A percentile compares a stretch with the other conserved stretches of the same genome.
phyloP scores from a whole-genome alignment of 73 alveolate species.

The Durusdinium trenchii region DNA sequence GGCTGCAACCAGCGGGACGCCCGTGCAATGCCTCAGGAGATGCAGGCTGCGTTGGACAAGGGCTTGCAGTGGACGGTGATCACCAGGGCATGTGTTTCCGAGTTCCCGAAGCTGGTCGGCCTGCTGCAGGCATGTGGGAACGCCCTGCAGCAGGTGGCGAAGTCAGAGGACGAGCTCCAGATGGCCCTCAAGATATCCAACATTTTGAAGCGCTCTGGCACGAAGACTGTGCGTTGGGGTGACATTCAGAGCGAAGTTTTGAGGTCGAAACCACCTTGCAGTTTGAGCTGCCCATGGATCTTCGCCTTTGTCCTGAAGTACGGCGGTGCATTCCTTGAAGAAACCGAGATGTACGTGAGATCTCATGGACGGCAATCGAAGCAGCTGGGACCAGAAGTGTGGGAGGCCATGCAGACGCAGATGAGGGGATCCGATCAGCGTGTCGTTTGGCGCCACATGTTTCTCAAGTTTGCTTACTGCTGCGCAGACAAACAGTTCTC shows the following conservation, averaged over 20 bases:
- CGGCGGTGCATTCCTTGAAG: background rate
- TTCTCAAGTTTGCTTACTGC: background rate
- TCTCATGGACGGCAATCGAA: background rate
- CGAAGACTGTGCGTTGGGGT: background rate
- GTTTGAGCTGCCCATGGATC: background rate
- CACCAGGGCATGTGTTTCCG: background rate
- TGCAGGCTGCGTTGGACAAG: too few species aligned
- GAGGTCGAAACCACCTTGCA: background rate
- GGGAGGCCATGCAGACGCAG: background rate
- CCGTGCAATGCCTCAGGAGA: too few species aligned
- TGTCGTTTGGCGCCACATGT: background rate
- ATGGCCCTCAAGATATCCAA: background rate
- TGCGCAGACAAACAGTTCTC: background rate
- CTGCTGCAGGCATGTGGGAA: background rate
- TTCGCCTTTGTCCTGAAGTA: background rate
- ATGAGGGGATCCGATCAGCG: background rate
- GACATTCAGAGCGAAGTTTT: background rate
- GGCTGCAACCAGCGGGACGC: too few species aligned
- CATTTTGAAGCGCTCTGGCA: background rate
- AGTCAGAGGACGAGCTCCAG: background rate
- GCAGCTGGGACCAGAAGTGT: background rate
- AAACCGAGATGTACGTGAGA: background rate
- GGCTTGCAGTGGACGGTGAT: background rate
- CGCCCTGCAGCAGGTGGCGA: background rate
- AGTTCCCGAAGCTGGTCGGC: background rate